phyloP scores from a whole-genome alignment of 352 stramenopile genomes.

The Thalassiosira mediterranea region DNA sequence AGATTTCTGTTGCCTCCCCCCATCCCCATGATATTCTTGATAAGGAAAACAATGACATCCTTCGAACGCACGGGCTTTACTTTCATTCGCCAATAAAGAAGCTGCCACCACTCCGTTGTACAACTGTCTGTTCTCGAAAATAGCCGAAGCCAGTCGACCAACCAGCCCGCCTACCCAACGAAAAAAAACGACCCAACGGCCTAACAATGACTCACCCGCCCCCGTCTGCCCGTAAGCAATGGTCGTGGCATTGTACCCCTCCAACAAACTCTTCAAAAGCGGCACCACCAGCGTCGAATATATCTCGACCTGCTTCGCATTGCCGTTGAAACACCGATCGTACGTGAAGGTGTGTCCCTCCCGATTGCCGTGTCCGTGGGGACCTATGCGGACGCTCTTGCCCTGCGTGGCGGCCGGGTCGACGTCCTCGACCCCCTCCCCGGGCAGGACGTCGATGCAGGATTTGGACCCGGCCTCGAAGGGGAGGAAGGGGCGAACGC shows the following conservation, averaged over 20 bases:
- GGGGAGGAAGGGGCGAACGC: slow-evolving; percentile 74
- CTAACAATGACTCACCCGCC: slow-evolving; percentile 32
- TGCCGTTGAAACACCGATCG: slow-evolving; percentile 62
- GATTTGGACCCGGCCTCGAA: slow-evolving; percentile 80
- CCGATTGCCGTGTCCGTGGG: slow-evolving; percentile 76
- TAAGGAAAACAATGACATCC: too few relatives aligned
- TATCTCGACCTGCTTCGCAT: slow-evolving; percentile 57
- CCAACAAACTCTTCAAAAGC: slow-evolving; percentile 85
- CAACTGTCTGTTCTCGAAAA: too few relatives aligned
- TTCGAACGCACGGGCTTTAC: too few relatives aligned
- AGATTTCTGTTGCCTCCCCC: too few relatives aligned
- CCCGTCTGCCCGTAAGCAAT: slow-evolving; percentile 93
- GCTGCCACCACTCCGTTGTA: too few relatives aligned
- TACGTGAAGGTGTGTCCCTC: slow-evolving; percentile 68
- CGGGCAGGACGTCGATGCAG: slow-evolving; percentile 62
- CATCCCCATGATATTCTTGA: too few relatives aligned
- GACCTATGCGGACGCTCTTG: slow-evolving; percentile 90
- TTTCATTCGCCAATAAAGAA: too few relatives aligned
- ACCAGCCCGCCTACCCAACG: too few relatives aligned
- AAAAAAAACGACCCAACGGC: too few relatives aligned
- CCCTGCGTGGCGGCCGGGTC: slow-evolving; percentile 85
- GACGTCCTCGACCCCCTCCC: background rate
- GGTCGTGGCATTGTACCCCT: slow-evolving; percentile 94
- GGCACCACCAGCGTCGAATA: slow-evolving; percentile 55
- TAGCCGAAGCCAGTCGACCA: too few relatives aligned